These are phyloP conservation scores for Backusella liffmaniae DNA, from an alignment of 192 early-diverging fungal species.

Conservation along the genomic window DNA sequence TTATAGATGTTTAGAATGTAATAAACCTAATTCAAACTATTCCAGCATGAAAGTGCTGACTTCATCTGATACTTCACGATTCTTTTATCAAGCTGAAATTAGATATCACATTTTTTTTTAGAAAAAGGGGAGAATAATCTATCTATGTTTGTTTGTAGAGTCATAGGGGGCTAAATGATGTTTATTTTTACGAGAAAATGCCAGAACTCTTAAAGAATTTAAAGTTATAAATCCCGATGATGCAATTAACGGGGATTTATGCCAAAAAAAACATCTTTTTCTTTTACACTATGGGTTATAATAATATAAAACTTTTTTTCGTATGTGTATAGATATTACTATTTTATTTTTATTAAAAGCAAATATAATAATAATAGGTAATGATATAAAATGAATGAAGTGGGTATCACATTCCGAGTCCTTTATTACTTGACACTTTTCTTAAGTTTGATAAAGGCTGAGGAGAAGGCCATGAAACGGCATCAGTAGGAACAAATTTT, in stretches of 20 bases:
- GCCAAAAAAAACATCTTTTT: background rate
- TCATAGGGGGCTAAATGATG: background rate
- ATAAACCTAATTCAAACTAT: no score
- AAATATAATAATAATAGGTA: background rate
- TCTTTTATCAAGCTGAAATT: background rate
- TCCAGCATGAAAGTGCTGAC: no score
- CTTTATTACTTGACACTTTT: background rate
- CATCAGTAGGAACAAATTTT: background rate
- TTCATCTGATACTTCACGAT: no score
- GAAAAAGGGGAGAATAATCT: background rate
- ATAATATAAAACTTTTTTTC: no score
- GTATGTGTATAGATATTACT: background rate
- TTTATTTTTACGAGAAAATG: background rate
- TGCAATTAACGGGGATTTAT: background rate
- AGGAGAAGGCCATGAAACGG: conserved; percentile 13
- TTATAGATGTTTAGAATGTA: no score
- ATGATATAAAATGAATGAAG: background rate
- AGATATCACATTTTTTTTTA: background rate
- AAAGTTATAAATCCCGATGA: background rate
- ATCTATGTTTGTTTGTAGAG: background rate
- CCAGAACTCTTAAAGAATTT: background rate
- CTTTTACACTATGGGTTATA: no score
- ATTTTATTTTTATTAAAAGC: background rate
- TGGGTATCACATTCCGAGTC: background rate
- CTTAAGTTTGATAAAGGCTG: background rate